Evolutionary conservation across 83 land plant genomes (phyloP).

Genomic region (Larix sibirica): DNA sequence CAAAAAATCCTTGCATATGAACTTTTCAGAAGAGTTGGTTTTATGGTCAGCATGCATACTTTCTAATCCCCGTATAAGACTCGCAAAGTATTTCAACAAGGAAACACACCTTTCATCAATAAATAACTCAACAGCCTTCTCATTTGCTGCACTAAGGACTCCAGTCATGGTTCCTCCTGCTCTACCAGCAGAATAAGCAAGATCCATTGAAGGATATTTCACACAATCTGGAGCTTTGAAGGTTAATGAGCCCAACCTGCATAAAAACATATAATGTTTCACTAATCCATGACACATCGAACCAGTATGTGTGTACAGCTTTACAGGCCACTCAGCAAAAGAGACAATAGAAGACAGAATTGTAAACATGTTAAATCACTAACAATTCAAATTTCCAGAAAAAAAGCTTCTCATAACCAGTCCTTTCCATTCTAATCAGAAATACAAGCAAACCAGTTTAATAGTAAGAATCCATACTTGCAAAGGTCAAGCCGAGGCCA

Average conservation of each 20-base stretch:
- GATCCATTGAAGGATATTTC: slow-evolving; percentile 94
- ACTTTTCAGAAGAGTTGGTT: too few relatives aligned
- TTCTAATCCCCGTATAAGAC: background rate
- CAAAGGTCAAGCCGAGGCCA: slow-evolving; percentile 98
- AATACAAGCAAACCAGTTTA: background rate
- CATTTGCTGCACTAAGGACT: slow-evolving; percentile 97
- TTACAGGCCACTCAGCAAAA: background rate
- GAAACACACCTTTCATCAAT: slow-evolving; percentile 79
- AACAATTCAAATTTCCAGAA: background rate
- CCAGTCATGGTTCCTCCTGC: slow-evolving; percentile 99
- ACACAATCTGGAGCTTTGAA: slow-evolving; percentile 87
- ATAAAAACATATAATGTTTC: background rate
- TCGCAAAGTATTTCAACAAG: background rate
- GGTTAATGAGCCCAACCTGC: slow-evolving; percentile 89
- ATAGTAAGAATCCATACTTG: slow-evolving; percentile 52
- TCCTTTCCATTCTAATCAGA: slow-evolving; percentile 1
- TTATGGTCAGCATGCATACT: background rate
- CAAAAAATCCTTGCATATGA: background rate
- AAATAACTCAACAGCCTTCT: slow-evolving; percentile 98
- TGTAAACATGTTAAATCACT: background rate
- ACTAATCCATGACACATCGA: background rate
- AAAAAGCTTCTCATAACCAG: background rate
- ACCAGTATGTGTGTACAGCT: background rate
- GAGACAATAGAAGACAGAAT: background rate
- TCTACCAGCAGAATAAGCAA: slow-evolving; percentile 96